Evolutionary conservation across 1,139 yeast species (phyloP).

Genomic region (Scheffersomyces lignicola): DNA sequence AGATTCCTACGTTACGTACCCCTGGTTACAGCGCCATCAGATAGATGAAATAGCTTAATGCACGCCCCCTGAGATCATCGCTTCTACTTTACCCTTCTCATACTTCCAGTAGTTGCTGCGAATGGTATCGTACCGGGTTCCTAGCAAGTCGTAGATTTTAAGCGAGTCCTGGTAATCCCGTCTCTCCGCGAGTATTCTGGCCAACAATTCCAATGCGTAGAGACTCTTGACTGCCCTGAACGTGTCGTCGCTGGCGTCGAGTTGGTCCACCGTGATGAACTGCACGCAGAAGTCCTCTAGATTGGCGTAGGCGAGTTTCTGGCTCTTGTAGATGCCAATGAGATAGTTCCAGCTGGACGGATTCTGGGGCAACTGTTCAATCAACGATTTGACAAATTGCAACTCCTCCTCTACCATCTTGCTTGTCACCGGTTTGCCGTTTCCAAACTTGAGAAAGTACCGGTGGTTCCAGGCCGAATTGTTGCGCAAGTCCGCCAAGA

Average conservation of each 20-base stretch:
- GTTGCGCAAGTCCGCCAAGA: constrained; percentile 71
- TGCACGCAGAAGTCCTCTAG: constrained; percentile 46
- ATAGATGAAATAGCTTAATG: constrained; percentile 1
- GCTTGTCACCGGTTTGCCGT: constrained; percentile 11
- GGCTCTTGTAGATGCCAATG: constrained; percentile 53
- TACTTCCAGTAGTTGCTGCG: constrained; percentile 66
- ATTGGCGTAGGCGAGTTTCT: constrained; percentile 25
- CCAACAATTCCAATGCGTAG: constrained; percentile 68
- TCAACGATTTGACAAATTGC: constrained; percentile 45
- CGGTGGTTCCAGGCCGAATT: constrained; percentile 96
- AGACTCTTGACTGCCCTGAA: constrained; percentile 44
- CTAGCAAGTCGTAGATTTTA: constrained; percentile 49
- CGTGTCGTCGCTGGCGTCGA: constrained; percentile 20
- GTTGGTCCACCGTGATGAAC: constrained; percentile 33
- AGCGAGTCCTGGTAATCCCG: constrained; percentile 31
- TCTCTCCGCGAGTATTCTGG: constrained; percentile 42
- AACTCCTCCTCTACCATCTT: constrained; percentile 26
- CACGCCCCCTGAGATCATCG: too few relatives aligned
- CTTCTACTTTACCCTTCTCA: constrained; percentile 14
- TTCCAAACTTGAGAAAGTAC: constrained; percentile 52
- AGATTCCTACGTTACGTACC: too few relatives aligned
- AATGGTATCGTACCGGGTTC: constrained; percentile 61
- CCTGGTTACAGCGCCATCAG: too few relatives aligned
- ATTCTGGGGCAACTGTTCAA: constrained; percentile 71
- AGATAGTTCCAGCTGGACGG: constrained; percentile 89